Conservation (phyloP, 257 asterid species). For the Rhazya stricta region DNA sequence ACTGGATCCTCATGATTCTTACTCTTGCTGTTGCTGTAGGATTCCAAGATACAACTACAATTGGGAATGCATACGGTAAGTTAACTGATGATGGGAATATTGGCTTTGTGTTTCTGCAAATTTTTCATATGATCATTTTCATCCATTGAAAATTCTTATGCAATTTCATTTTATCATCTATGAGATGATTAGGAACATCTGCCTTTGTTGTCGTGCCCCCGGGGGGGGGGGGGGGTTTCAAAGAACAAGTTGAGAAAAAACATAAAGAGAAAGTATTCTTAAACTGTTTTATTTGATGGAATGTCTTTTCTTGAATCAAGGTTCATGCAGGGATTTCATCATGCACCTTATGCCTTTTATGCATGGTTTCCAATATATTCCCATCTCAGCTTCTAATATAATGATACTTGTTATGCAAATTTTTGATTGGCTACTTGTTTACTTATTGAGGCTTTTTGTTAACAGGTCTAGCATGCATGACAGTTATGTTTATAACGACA, state of each 20-base stretch:
- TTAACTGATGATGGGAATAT: slow-evolving; percentile 9
- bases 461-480: slow-evolving; percentile 93
- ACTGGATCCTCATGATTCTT: slow-evolving; percentile 61
- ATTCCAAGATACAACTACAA: slow-evolving; percentile 47
- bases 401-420: background rate
- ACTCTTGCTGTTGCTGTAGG: slow-evolving; percentile 55
- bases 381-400: background rate
- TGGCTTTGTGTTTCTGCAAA: background rate
- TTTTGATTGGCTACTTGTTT: slow-evolving; percentile 8
- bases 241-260: background rate
- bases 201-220: too few species aligned
- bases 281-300: background rate
- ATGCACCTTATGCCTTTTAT: background rate
- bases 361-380: background rate
- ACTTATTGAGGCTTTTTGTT: slow-evolving; percentile 10
- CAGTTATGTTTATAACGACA: slow-evolving; percentile 88
- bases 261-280: background rate
- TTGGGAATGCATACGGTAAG: slow-evolving; percentile 72
- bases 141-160: background rate
- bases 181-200: background rate
- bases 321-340: background rate
- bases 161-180: background rate
- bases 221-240: background rate
- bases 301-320: background rate
- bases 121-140: background rate